These are phyloP conservation scores for Gloeophyllum trabeum DNA, from an alignment of 768 basidiomycete species.

Conservation along the genomic window DNA sequence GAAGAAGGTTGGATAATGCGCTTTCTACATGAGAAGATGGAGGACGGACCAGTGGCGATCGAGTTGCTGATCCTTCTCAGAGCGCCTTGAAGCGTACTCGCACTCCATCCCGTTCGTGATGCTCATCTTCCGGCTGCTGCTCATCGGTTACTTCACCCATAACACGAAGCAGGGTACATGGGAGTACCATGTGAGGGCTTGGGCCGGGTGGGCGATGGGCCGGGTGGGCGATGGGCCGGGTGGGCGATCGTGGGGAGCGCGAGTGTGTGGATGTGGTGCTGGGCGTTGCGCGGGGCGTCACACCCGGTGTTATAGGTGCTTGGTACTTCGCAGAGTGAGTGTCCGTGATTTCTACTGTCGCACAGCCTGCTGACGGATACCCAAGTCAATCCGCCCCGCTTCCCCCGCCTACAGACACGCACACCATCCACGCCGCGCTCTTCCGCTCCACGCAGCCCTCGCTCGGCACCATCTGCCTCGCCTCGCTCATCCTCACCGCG, in stretches of 20 bases:
- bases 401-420: constrained; percentile 44
- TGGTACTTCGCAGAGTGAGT: constrained; percentile 80
- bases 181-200: constrained; percentile 44
- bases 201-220: constrained; percentile 78
- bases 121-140: constrained; percentile 63
- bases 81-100: too few relatives aligned
- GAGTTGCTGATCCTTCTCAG: too few relatives aligned
- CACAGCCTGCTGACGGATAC: neutral
- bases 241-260: constrained; percentile 52
- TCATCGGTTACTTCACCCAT: constrained; percentile 49
- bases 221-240: constrained; percentile 77
- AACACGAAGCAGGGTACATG: constrained; percentile 31
- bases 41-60: too few relatives aligned
- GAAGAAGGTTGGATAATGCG: too few relatives aligned
- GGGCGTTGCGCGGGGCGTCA: constrained; percentile 71
- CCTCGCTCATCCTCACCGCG: constrained; percentile 64
- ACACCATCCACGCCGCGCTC: constrained; percentile 67
- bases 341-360: neutral
- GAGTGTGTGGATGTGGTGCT: constrained; percentile 59
- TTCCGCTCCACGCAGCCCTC: constrained; percentile 74
- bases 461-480: constrained; percentile 67
- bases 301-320: constrained; percentile 76
- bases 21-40: too few relatives aligned
- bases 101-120: constrained; percentile 81
- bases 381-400: constrained; percentile 16